A percentile compares a stretch with the other conserved stretches of the same genome.
Evolutionary conservation across 345 rosid genomes (phyloP).

Genomic region (Psidium guajava): DNA sequence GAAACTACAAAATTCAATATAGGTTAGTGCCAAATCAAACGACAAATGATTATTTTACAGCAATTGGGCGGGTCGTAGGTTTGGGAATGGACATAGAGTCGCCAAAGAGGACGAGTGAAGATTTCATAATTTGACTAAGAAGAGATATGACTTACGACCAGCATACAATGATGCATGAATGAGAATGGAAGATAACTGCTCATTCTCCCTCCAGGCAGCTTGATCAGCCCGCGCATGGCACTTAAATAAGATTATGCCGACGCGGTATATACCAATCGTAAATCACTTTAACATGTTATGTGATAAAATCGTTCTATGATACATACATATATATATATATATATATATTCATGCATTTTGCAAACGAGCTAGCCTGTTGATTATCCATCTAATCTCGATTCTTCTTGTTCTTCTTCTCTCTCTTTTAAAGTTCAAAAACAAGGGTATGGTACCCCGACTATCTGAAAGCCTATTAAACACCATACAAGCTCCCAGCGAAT

Average conservation of each 20-base stretch:
- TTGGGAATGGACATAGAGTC: too few species aligned
- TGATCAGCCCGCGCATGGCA: neutral
- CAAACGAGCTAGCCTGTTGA: neutral
- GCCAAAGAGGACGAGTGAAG: neutral
- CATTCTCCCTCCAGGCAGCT: neutral
- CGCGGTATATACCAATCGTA: neutral
- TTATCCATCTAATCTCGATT: neutral
- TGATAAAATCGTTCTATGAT: neutral
- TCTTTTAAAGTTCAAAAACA: neutral
- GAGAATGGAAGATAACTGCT: neutral
- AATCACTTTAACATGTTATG: too few species aligned
- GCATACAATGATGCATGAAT: neutral
- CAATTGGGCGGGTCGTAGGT: too few species aligned
- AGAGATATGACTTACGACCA: neutral
- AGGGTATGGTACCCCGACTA: neutral
- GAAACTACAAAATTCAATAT: too few species aligned
- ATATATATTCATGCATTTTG: too few species aligned
- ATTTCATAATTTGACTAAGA: neutral
- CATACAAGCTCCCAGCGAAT: rapidly evolving
- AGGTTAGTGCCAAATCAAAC: too few species aligned
- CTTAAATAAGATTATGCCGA: neutral
- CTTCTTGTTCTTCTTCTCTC: neutral
- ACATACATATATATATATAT: neutral
- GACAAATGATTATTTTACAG: too few species aligned
- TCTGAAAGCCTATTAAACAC: too few species aligned